Conservation (phyloP, 495 filamentous ascomycete genomes). For the Durotheca rogersii region DNA sequence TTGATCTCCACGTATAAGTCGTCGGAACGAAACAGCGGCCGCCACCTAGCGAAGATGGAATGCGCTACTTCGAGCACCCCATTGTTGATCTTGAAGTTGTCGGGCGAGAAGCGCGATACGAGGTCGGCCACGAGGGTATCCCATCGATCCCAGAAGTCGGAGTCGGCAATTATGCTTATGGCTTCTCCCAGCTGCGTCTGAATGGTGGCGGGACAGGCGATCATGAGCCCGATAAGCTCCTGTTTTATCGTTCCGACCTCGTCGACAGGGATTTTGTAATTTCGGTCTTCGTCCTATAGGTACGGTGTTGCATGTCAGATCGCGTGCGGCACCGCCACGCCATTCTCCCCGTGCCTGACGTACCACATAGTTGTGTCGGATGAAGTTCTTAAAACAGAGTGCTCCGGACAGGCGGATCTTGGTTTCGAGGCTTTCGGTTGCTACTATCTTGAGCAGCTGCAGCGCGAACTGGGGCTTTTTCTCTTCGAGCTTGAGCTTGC, state of each 20-base stretch:
- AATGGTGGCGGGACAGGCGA: constrained; percentile 78
- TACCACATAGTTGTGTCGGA: constrained; percentile 84
- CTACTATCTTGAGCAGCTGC: constrained; percentile 82
- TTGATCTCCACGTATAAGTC: constrained; percentile 90
- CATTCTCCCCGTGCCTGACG: constrained; percentile 27
- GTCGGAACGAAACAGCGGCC: constrained; percentile 88
- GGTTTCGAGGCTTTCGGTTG: constrained; percentile 61
- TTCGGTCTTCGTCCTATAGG: constrained; percentile 86
- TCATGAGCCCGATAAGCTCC: constrained; percentile 96
- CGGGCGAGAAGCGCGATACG: constrained; percentile 76
- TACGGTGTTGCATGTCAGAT: constrained; percentile 7
- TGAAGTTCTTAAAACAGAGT: constrained; percentile 97
- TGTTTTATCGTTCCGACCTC: constrained; percentile 89
- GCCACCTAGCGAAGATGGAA: constrained; percentile 96
- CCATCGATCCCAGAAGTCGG: constrained; percentile 95
- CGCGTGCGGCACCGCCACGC: neutral
- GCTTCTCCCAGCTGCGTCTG: constrained; percentile 94
- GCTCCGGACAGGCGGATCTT: constrained; percentile 88
- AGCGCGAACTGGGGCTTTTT: constrained; percentile 83
- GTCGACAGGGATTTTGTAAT: constrained; percentile 74
- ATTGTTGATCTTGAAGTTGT: constrained; percentile 78
- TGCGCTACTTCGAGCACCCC: constrained; percentile 96
- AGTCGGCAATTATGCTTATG: constrained; percentile 94
- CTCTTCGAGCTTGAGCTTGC: constrained; percentile 70
- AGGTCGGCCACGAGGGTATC: constrained; percentile 81